Conservation (phyloP, 1,139 yeast genomes). For the Kurtzmaniella quercitrusa region DNA sequence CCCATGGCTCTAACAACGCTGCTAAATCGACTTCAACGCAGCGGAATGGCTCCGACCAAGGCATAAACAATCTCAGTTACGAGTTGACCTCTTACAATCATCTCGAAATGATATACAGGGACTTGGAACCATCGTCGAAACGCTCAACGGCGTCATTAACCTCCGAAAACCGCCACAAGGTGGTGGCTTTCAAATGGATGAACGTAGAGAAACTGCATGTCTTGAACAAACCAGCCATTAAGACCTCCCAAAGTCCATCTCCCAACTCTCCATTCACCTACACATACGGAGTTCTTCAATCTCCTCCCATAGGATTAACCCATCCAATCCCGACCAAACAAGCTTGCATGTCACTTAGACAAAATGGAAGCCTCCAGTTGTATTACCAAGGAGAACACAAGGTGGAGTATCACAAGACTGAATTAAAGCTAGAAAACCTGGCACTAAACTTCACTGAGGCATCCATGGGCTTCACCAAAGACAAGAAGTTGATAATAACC, state of each 20-base stretch:
- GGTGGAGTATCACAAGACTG: slow-evolving; percentile 47
- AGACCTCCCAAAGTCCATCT: slow-evolving; percentile 9
- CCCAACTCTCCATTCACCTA: slow-evolving; percentile 22
- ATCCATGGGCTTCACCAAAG: slow-evolving; percentile 55
- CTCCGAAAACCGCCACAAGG: slow-evolving; percentile 3
- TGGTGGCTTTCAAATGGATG: slow-evolving; percentile 63
- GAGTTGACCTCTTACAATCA: slow-evolving; percentile 46
- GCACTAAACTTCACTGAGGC: slow-evolving; percentile 29
- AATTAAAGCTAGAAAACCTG: slow-evolving; percentile 19
- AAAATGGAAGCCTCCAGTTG: slow-evolving; percentile 55
- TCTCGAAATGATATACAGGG: slow-evolving; percentile 43
- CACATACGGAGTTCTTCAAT: slow-evolving; percentile 55
- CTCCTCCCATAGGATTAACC: slow-evolving; percentile 55
- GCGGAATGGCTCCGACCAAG: slow-evolving; percentile 1
- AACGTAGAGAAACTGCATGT: slow-evolving; percentile 61
- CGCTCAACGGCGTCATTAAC: not conserved
- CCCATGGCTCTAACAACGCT: not conserved
- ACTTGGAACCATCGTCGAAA: slow-evolving; percentile 16
- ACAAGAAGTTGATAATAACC: slow-evolving; percentile 45
- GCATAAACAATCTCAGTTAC: slow-evolving; percentile 20
- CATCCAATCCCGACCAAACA: slow-evolving; percentile 70
- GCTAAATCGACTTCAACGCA: slow-evolving; percentile 2
- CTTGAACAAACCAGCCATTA: slow-evolving; percentile 47
- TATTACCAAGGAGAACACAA: slow-evolving; percentile 63
- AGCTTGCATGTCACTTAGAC: slow-evolving; percentile 65